Percentiles rank a stretch among this genome's conserved stretches.
These are phyloP conservation scores for Beauveria asiatica DNA, from an alignment of 2,329 filamentous ascomycete species.

Conservation along the genomic window DNA sequence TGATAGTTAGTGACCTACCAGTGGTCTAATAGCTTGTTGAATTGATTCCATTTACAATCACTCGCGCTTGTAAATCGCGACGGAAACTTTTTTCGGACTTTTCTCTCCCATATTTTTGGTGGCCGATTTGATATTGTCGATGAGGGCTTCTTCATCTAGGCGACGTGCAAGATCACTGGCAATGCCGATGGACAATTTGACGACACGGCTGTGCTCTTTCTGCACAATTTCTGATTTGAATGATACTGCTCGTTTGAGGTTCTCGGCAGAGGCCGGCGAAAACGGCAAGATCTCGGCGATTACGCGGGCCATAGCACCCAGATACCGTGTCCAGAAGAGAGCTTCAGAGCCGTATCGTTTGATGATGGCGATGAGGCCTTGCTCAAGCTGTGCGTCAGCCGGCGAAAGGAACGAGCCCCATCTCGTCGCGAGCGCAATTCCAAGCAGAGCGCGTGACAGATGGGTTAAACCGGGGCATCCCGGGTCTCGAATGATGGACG, in stretches of 20 bases:
- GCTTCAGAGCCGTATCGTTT: conserved; percentile 28
- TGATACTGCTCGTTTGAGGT: conserved; percentile 26
- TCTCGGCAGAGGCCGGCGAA: conserved; percentile 27
- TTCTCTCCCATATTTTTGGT: conserved; percentile 26
- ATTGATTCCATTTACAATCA: neutral
- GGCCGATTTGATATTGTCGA: conserved; percentile 24
- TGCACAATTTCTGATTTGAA: conserved; percentile 21
- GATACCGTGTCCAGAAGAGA: conserved; percentile 45
- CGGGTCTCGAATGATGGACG: conserved; percentile 60
- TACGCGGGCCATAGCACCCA: conserved; percentile 38
- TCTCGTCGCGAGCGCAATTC: conserved; percentile 61
- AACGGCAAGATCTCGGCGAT: conserved; percentile 35
- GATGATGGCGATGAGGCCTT: conserved; percentile 34
- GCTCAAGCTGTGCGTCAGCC: conserved; percentile 35
- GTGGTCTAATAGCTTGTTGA: conserved; percentile 6
- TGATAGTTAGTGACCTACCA: conserved; percentile 16
- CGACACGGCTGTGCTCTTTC: conserved; percentile 23
- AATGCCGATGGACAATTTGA: conserved; percentile 29
- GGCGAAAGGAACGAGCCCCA: conserved; percentile 58
- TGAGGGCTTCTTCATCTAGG: conserved; percentile 26
- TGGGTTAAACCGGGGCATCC: conserved; percentile 68
- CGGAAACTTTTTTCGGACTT: conserved; percentile 25
- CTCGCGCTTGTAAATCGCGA: conserved; percentile 13
- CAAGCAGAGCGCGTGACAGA: conserved; percentile 59
- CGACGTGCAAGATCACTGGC: conserved; percentile 20